These are phyloP conservation scores for Nicotiana paniculata DNA, from an alignment of 257 asterid species.

Conservation along the genomic window DNA sequence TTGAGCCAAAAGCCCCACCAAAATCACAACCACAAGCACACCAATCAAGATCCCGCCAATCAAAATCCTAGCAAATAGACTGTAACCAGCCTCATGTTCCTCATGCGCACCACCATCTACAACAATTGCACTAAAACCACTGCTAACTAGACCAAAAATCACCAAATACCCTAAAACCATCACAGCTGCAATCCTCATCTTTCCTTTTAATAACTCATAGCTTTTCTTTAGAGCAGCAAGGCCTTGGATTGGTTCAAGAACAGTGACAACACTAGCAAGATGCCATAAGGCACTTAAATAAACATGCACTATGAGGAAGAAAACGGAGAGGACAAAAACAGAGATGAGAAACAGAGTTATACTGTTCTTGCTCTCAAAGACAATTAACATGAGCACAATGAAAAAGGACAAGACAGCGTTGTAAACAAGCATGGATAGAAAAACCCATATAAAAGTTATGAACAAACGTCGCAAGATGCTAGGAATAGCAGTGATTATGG, in stretches of 20 bases:
- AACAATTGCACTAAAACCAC: conserved; percentile 53
- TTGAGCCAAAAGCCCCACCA: conserved; percentile 79
- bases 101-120: conserved; percentile 64
- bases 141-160: conserved; percentile 49
- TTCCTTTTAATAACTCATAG: conserved; percentile 56
- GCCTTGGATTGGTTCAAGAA: conserved; percentile 67
- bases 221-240: conserved; percentile 60
- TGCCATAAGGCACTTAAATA: conserved; percentile 90
- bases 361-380: conserved; percentile 47
- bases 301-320: conserved; percentile 73
- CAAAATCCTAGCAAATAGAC: conserved; percentile 51
- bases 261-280: conserved; percentile 86
- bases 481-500: conserved; percentile 74
- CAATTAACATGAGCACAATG: conserved; percentile 51
- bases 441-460: conserved; percentile 77
- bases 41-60: conserved; percentile 88
- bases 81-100: conserved; percentile 7
- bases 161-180: conserved; percentile 64
- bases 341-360: conserved; percentile 46
- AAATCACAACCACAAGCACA: conserved; percentile 70
- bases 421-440: conserved; percentile 51
- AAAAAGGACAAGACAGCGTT: conserved; percentile 53
- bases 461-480: conserved; percentile 64
- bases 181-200: conserved; percentile 38
- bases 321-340: conserved; percentile 35